Evolutionary conservation across 2,329 filamentous ascomycete genomes (phyloP).

Genomic region (Escovopsis weberi): DNA sequence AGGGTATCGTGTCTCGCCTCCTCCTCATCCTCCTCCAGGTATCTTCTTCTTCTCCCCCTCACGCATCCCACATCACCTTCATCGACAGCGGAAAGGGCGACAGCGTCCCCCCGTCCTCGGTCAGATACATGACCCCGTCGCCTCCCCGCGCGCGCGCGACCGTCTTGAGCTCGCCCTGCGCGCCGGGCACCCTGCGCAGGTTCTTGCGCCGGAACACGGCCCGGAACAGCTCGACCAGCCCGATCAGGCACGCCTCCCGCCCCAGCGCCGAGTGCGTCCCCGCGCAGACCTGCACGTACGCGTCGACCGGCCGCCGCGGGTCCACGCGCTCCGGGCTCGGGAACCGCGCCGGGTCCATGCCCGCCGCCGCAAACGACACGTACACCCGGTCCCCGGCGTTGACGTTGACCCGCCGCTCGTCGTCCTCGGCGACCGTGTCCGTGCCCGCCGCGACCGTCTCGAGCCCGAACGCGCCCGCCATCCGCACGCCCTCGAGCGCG

Average conservation of each 20-base stretch:
- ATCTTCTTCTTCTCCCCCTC: background rate
- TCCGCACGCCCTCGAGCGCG: constrained; percentile 55
- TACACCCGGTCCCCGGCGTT: constrained; percentile 46
- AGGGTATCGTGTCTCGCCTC: too few species aligned
- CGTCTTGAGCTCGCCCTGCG: constrained; percentile 54
- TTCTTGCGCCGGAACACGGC: constrained; percentile 46
- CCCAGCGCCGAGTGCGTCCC: constrained; percentile 51
- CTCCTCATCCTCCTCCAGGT: background rate
- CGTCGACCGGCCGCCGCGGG: constrained; percentile 46
- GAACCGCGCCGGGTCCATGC: constrained; percentile 43
- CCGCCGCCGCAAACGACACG: constrained; percentile 43
- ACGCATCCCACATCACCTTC: constrained; percentile 37
- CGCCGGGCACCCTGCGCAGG: constrained; percentile 44
- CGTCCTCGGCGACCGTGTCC: constrained; percentile 34
- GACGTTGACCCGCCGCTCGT: constrained; percentile 35
- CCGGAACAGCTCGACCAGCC: constrained; percentile 54
- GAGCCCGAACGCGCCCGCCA: constrained; percentile 47
- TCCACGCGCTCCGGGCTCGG: constrained; percentile 45
- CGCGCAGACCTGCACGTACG: constrained; percentile 49
- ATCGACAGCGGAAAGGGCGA: constrained; percentile 36
- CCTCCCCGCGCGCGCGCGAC: constrained; percentile 31
- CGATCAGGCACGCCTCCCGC: constrained; percentile 42
- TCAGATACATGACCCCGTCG: constrained; percentile 46
- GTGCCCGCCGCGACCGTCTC: constrained; percentile 39
- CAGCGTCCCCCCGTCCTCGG: constrained; percentile 45